Conservation (phyloP, 1,284 basidiomycete genomes). For the Ustilago tritici region DNA sequence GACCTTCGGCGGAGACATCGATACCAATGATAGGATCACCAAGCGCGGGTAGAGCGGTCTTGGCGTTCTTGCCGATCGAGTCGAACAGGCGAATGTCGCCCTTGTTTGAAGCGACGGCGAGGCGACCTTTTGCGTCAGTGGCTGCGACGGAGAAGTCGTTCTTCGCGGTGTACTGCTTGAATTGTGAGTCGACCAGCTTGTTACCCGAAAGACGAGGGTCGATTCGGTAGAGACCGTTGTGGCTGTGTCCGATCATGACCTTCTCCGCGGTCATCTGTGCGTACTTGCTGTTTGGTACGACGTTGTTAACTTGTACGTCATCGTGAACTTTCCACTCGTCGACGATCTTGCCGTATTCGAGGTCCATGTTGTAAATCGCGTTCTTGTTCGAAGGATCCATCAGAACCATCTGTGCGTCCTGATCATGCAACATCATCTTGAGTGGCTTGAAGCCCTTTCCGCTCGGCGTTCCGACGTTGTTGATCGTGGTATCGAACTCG, state of each 20-base stretch:
- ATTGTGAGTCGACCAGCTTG: slow-evolving; percentile 94
- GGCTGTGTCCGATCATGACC: slow-evolving; percentile 90
- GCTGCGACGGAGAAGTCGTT: slow-evolving; percentile 94
- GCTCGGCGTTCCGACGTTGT: slow-evolving; percentile 82
- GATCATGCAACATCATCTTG: slow-evolving; percentile 95
- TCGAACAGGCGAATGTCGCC: slow-evolving; percentile 97
- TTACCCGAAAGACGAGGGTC: slow-evolving; percentile 90
- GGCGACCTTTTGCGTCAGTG: slow-evolving; percentile 86
- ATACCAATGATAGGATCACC: slow-evolving; percentile 95
- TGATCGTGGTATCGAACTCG: slow-evolving; percentile 89
- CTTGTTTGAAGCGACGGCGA: slow-evolving; percentile 95
- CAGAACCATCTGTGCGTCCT: slow-evolving; percentile 94
- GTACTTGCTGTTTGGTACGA: slow-evolving; percentile 93
- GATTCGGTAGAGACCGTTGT: slow-evolving; percentile 95
- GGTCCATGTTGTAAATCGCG: slow-evolving; percentile 90
- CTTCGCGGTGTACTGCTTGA: slow-evolving; percentile 95
- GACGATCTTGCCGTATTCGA: slow-evolving; percentile 94
- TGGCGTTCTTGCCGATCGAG: slow-evolving; percentile 96
- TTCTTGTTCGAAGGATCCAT: slow-evolving; percentile 87
- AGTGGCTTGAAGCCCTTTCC: slow-evolving; percentile 87
- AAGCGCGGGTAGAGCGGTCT: slow-evolving; percentile 95
- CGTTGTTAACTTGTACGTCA: slow-evolving; percentile 84
- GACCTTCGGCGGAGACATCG: slow-evolving; percentile 92
- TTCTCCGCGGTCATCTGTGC: slow-evolving; percentile 92
- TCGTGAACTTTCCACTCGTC: slow-evolving; percentile 99